These are phyloP conservation scores for Anthracocystis setariae DNA, from an alignment of 1,284 basidiomycete genomes.

Conservation along the genomic window DNA sequence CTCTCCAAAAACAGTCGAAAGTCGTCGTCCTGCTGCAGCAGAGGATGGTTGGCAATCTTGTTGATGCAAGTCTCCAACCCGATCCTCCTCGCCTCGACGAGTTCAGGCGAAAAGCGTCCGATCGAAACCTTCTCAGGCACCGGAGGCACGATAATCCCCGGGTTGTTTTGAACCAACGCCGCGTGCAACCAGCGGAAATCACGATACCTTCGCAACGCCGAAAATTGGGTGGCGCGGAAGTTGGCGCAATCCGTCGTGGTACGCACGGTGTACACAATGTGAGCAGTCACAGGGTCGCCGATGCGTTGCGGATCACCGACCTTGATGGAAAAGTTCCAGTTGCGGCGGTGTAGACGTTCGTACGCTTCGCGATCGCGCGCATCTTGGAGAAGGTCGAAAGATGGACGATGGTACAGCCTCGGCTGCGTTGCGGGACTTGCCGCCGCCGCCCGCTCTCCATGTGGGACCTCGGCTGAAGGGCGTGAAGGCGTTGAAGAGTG, in stretches of 20 bases:
- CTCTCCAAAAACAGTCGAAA: constrained; percentile 69
- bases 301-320: constrained; percentile 66
- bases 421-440: constrained; percentile 10
- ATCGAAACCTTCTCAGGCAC: constrained; percentile 94
- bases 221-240: constrained; percentile 53
- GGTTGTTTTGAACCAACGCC: constrained; percentile 87
- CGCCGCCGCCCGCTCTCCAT: background rate
- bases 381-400: constrained; percentile 38
- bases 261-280: constrained; percentile 70
- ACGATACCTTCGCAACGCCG: constrained; percentile 91
- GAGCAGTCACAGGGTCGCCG: constrained; percentile 63
- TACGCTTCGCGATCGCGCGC: constrained; percentile 28
- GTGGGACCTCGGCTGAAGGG: constrained; percentile 8
- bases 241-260: constrained; percentile 53
- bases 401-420: constrained; percentile 41
- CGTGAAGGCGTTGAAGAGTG: constrained; percentile 21
- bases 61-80: constrained; percentile 68
- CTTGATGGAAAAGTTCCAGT: constrained; percentile 53
- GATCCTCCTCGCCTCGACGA: constrained; percentile 69
- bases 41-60: constrained; percentile 69
- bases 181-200: constrained; percentile 98
- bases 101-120: constrained; percentile 69
- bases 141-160: constrained; percentile 95
- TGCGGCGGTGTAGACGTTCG: constrained; percentile 14
- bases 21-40: constrained; percentile 69